A percentile compares a stretch with the other conserved stretches of the same genome.
phyloP scores from a whole-genome alignment of 495 filamentous ascomycete species.

The Amphirosellinia nigrospora region DNA sequence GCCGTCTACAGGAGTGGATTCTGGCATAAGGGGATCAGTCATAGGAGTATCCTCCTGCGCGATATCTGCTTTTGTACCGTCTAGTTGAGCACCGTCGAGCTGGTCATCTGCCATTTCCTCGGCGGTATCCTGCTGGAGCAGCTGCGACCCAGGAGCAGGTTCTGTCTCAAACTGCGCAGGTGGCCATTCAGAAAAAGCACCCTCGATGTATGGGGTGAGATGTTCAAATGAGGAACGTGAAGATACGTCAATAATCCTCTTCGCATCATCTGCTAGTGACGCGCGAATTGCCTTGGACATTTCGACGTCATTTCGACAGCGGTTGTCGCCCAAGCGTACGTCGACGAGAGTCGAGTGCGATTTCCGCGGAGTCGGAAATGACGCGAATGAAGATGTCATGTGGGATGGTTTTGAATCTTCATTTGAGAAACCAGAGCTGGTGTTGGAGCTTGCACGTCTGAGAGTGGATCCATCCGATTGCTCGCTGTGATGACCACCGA shows the following conservation, averaged over 20 bases:
- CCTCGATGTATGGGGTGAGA: slow-evolving; percentile 41
- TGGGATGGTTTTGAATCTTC: slow-evolving; percentile 24
- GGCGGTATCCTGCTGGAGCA: slow-evolving; percentile 18
- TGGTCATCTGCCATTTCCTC: slow-evolving; percentile 25
- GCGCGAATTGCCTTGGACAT: not conserved
- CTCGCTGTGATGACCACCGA: slow-evolving; percentile 45
- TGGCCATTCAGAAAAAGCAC: slow-evolving; percentile 31
- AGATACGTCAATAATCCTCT: not conserved
- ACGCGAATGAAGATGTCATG: not conserved
- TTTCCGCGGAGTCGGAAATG: slow-evolving; percentile 4
- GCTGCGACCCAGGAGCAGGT: not conserved
- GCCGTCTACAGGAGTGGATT: slow-evolving; percentile 22
- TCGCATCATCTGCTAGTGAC: not conserved
- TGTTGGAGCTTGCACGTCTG: slow-evolving; percentile 29
- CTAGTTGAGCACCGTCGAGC: slow-evolving; percentile 20
- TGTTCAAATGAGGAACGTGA: slow-evolving; percentile 23
- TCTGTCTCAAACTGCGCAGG: slow-evolving; percentile 26
- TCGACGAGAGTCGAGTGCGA: not conserved
- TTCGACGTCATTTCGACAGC: slow-evolving; percentile 5
- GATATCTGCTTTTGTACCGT: slow-evolving; percentile 4
- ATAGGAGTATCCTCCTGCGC: slow-evolving; percentile 22
- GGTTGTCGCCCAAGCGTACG: not conserved
- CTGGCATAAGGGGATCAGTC: slow-evolving; percentile 21
- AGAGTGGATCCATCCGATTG: slow-evolving; percentile 32
- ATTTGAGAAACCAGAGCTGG: slow-evolving; percentile 27